phyloP scores from a whole-genome alignment of 1,139 yeast genomes.

The Taphrina betulina region DNA sequence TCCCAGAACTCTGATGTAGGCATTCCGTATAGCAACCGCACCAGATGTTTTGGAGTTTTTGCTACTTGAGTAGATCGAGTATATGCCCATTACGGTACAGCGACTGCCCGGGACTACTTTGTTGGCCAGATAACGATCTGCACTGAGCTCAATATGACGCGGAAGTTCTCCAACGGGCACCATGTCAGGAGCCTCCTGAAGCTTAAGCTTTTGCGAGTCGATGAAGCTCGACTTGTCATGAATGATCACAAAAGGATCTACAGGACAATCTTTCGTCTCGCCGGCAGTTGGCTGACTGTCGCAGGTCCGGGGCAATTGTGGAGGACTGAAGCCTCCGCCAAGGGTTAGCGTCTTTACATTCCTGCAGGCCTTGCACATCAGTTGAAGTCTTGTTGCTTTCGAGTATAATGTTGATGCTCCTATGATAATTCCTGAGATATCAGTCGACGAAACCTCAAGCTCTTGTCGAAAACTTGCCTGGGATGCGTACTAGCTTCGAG shows the following conservation, averaged over 20 bases:
- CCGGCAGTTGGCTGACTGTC: conserved; percentile 56
- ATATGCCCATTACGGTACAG: conserved; percentile 86
- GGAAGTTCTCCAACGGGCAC: conserved; percentile 99
- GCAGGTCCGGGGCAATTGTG: conserved; percentile 75
- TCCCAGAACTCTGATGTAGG: conserved; percentile 84
- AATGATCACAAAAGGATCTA: conserved; percentile 87
- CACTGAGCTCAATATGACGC: conserved; percentile 80
- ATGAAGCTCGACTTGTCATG: conserved; percentile 90
- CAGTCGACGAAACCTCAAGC: neutral
- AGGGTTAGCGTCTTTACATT: conserved; percentile 70
- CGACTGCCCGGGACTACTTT: conserved; percentile 93
- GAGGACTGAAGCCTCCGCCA: conserved; percentile 74
- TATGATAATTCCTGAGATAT: conserved; percentile 57
- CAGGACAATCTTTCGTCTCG: conserved; percentile 70
- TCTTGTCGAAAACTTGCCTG: conserved; percentile 53
- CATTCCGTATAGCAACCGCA: conserved; percentile 87
- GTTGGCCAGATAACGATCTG: conserved; percentile 87
- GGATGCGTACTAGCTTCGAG: conserved; percentile 81
- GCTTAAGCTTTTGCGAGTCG: conserved; percentile 89
- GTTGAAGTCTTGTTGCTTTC: conserved; percentile 77
- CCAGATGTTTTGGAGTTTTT: conserved; percentile 51
- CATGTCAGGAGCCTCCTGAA: conserved; percentile 96
- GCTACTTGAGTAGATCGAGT: conserved; percentile 75
- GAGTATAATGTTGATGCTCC: conserved; percentile 87
- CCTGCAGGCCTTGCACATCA: conserved; percentile 85